phyloP scores from a whole-genome alignment of 2,329 filamentous ascomycete genomes.

The Aspergillus costaricaensis region DNA sequence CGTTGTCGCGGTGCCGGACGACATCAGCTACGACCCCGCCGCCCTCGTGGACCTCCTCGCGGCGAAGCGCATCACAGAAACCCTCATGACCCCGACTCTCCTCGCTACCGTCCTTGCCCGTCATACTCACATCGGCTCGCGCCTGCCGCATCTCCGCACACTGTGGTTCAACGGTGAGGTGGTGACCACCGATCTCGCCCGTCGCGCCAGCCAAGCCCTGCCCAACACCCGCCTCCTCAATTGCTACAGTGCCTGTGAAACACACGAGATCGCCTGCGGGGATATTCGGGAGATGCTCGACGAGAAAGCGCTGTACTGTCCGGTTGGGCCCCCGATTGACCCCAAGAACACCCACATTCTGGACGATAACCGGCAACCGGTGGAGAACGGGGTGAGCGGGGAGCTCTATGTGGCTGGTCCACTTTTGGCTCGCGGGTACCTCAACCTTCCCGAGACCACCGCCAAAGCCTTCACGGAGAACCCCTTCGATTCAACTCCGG shows the following conservation, averaged over 20 bases:
- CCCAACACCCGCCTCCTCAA: constrained; percentile 72
- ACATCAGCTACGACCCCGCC: constrained; percentile 74
- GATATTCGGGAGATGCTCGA: constrained; percentile 70
- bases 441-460: constrained; percentile 77
- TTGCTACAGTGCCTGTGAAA: constrained; percentile 81
- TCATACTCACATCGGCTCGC: constrained; percentile 64
- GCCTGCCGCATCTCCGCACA: constrained; percentile 67
- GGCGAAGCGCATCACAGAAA: constrained; percentile 70
- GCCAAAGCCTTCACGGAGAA: constrained; percentile 70
- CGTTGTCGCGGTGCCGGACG: constrained; percentile 72
- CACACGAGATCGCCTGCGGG: constrained; percentile 76
- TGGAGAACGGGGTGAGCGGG: constrained; percentile 64
- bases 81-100: constrained; percentile 79
- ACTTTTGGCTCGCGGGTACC: constrained; percentile 72
- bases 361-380: constrained; percentile 66
- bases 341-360: constrained; percentile 71
- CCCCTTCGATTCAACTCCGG: constrained; percentile 60
- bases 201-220: constrained; percentile 66
- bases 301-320: constrained; percentile 67
- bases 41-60: constrained; percentile 71
- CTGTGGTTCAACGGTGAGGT: constrained; percentile 84
- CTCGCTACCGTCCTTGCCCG: constrained; percentile 72
- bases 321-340: constrained; percentile 71
- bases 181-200: constrained; percentile 74
- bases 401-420: constrained; percentile 77